Base-by-base conservation (phyloP, 1,284 basidiomycete genomes). In the Pseudozyma hubeiensis region DNA sequence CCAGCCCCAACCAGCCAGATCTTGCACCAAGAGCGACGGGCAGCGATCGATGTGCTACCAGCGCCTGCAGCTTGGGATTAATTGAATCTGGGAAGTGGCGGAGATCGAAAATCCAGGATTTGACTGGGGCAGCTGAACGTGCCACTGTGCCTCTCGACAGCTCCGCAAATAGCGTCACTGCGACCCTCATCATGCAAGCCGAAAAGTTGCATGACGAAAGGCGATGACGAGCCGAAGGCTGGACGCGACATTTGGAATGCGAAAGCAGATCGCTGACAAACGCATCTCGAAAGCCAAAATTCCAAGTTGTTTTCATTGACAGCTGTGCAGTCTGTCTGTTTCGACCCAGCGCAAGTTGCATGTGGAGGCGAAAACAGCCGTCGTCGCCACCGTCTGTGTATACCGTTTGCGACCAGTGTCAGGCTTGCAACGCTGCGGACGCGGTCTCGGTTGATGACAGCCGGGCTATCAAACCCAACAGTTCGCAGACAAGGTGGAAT, bases 21-120 rank as follows among this genome's bases (percentile, higher is more conserved):
- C 19, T 43, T 8, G 35, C 49, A 24, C 24, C 24, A 24, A 24
- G 24, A 24, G 24, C 24, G 24, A 24, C 24, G 24, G 24, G 24
- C 24, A 24, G 24, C 24, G 4, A 24, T 24, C 24, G 24, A 24
- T 24, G 24, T 24, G 24, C 24, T 24, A 24, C 24, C 24, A 24
- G 24, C 24, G 24, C 24, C 24, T 24, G 24, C 24, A 24, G 24
- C 24, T 4, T 14, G 2, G 35, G 5, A 37, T 37, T 9, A 33
- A 50, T 37, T 43, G 40, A 37, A 30, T 14, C 8, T 29, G 10
- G 29, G 8, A 30, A 19, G 24, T 33, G 40, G 60, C 66, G 39
- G 66, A 63, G 52, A 47, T 30, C 34, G 39, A 63, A 63, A 52
- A 55, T 52, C 66, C 66, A 63, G 55, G 31, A 55, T 19, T 48